Evolutionary conservation across 148 eudicot genomes (phyloP).

Genomic region (Beta vulgaris): DNA sequence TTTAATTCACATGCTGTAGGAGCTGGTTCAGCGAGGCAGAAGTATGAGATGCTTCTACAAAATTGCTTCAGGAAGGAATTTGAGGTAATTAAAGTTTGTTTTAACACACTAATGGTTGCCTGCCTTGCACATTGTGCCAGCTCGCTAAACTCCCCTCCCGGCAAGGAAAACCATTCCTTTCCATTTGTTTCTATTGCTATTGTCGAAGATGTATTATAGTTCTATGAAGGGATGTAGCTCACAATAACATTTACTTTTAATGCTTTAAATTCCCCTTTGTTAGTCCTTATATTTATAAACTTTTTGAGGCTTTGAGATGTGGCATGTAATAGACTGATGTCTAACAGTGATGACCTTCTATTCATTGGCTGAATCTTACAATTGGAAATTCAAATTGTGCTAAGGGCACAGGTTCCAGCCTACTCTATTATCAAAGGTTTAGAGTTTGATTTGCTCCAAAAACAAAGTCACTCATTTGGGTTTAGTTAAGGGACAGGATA

Average conservation of each 20-base stretch:
- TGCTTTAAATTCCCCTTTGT: neutral
- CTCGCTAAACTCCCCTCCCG: neutral
- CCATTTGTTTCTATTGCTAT: neutral
- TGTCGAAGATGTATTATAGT: neutral
- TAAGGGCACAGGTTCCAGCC: no score
- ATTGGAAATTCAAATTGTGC: no score
- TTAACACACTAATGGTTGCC: neutral
- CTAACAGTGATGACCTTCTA: no score
- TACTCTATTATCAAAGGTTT: no score
- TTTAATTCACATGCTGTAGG: conserved; percentile 82
- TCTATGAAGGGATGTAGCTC: neutral
- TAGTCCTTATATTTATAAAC: neutral
- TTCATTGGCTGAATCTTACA: no score
- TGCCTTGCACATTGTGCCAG: neutral
- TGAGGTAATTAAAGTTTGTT: conserved; percentile 51
- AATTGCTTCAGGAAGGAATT: conserved; percentile 67
- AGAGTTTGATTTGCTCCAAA: no score
- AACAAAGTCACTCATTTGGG: no score
- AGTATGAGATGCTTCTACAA: conserved; percentile 78
- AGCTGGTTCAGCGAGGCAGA: conserved; percentile 63
- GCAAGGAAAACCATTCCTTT: neutral
- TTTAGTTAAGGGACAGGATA: neutral
- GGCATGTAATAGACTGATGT: no score
- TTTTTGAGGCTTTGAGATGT: neutral
- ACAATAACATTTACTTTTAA: neutral